Base-by-base conservation (phyloP, 768 basidiomycete species). In the Sistotremastrum niveocremeum region DNA sequence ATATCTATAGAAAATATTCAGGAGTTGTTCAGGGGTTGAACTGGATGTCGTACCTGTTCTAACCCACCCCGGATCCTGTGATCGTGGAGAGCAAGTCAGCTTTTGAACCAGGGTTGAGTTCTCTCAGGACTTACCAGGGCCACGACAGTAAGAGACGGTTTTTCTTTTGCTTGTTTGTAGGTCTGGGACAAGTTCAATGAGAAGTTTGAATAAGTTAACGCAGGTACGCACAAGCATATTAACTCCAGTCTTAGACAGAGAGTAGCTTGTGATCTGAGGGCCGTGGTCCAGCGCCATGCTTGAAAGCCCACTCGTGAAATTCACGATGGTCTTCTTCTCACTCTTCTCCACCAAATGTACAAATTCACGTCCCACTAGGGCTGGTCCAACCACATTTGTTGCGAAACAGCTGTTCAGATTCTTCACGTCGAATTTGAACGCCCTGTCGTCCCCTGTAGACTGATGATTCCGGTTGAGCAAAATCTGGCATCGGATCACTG, bases 181-280 rank as follows among this genome's bases (percentile, higher is more conserved):
- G 62, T 63, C 64, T 65, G 44, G 38, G 5, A 30, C 32, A 32
- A 30, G n/a, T 12, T 10, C n/a, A 46, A 34, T 45, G 20, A 32
- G 37, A 34, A 41, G 4, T 9, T 37, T 37, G 32, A 11, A 4
- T 20, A 20, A 20, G 20, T 31, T 34, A 33, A 4, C 28, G 33
- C 40, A 5, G 30, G 6, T 31, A 53, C 62, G 29, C 43, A 67
- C 66, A 36, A 67, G 56, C 66, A 68, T 69, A 45, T 66, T 66
- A 41, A 67, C 49, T 10, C 61, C 66, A 7, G 60, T 56, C 56
- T 68, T 67, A 39, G 57, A 62, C 48, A 67, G 59, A 12, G 56
- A 59, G 50, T 68, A 69, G 31, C 59, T 58, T 20, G 64, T 48
- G 46, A 51, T 51, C 41, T 55, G 53, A 1, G 45, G 50, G 0